A percentile compares a stretch with the other conserved stretches of the same genome.
Conservation (phyloP, 2,329 filamentous ascomycete genomes). For the Torrubiella hemipterigena region DNA sequence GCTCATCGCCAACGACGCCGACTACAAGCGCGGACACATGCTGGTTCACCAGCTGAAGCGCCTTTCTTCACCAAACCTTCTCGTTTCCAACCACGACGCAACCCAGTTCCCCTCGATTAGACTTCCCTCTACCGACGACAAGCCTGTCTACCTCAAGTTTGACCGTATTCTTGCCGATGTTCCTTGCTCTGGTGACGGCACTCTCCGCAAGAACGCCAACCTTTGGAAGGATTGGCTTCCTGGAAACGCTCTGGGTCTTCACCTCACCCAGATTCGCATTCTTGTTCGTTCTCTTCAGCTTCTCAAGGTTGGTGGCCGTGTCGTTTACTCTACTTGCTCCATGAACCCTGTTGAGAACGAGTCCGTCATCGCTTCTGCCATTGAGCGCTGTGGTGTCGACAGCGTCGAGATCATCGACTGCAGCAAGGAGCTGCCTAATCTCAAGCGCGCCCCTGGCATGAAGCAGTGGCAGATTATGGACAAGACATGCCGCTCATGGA, state of each 20-base stretch:
- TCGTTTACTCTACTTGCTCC: slow-evolving; percentile 97
- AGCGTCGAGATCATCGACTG: slow-evolving; percentile 82
- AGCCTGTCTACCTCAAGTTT: slow-evolving; percentile 77
- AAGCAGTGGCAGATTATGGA: slow-evolving; percentile 86
- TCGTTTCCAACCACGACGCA: slow-evolving; percentile 96
- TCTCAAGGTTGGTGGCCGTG: slow-evolving; percentile 85
- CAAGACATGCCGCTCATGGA: slow-evolving; percentile 68
- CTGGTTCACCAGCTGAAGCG: slow-evolving; percentile 96
- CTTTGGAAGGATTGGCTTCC: slow-evolving; percentile 95
- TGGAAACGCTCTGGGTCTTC: slow-evolving; percentile 74
- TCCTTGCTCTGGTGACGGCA: slow-evolving; percentile 92
- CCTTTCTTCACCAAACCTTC: slow-evolving; percentile 87
- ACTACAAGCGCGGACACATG: slow-evolving; percentile 96
- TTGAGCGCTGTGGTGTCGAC: slow-evolving; percentile 70
- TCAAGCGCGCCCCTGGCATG: slow-evolving; percentile 68
- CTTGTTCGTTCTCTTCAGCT: slow-evolving; percentile 87
- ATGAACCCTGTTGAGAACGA: slow-evolving; percentile 99
- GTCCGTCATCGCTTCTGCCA: slow-evolving; percentile 76
- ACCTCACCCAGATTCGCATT: slow-evolving; percentile 79
- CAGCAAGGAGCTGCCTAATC: slow-evolving; percentile 59
- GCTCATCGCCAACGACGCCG: slow-evolving; percentile 88
- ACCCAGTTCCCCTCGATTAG: slow-evolving; percentile 90
- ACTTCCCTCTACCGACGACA: slow-evolving; percentile 50
- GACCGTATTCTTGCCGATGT: slow-evolving; percentile 95
- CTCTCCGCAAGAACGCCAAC: slow-evolving; percentile 81